A percentile compares a stretch with the other conserved stretches of the same genome.
Evolutionary conservation across 768 basidiomycete species (phyloP).

Genomic region (Phaffia tasmanica): DNA sequence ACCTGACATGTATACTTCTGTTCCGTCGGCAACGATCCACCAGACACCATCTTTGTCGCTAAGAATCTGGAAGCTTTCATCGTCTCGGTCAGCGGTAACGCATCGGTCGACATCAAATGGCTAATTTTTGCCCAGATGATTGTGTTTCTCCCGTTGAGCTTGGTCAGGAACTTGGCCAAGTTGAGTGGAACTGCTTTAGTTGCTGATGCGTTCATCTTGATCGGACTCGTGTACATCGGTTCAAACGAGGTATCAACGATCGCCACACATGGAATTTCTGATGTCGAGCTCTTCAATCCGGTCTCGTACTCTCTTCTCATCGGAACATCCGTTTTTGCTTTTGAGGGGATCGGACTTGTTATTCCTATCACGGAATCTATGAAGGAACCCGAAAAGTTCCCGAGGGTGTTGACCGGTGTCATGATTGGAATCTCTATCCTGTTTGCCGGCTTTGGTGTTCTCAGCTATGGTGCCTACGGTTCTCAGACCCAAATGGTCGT

Average conservation of each 20-base stretch:
- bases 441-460: constrained; percentile 75
- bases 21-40: constrained; percentile 39
- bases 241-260: constrained; percentile 69
- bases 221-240: constrained; percentile 48
- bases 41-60: constrained; percentile 75
- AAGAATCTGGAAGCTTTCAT: constrained; percentile 81
- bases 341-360: constrained; percentile 92
- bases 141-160: constrained; percentile 77
- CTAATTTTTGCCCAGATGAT: constrained; percentile 71
- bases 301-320: constrained; percentile 84
- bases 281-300: constrained; percentile 75
- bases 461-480: constrained; percentile 81
- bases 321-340: constrained; percentile 95
- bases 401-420: constrained; percentile 70
- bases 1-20: background rate
- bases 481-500: constrained; percentile 82
- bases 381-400: constrained; percentile 87
- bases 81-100: constrained; percentile 63
- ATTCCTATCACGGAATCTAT: constrained; percentile 97
- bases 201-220: constrained; percentile 89
- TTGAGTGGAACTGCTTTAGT: constrained; percentile 81
- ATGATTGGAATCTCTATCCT: constrained; percentile 76
- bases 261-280: constrained; percentile 56
- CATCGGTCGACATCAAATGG: constrained; percentile 55
- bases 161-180: constrained; percentile 89